phyloP scores from a whole-genome alignment of 768 basidiomycete genomes.

The Macrocybe gigantea region DNA sequence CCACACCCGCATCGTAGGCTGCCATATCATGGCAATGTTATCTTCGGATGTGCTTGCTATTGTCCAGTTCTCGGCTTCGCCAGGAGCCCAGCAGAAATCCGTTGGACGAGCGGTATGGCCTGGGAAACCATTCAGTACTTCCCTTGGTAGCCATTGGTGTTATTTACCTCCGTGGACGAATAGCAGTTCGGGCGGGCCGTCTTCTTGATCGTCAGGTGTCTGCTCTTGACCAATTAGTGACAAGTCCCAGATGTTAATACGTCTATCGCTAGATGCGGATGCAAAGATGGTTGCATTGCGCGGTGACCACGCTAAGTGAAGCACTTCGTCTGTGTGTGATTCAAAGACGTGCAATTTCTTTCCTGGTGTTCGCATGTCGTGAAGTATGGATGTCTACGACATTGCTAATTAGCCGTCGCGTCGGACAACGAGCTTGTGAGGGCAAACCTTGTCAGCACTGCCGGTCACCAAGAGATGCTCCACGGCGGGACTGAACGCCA shows the following conservation, averaged over 20 bases:
- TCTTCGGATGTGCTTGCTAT: conserved; percentile 89
- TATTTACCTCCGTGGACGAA: conserved; percentile 90
- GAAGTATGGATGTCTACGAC: conserved; percentile 74
- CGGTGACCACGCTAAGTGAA: conserved; percentile 94
- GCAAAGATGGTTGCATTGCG: conserved; percentile 90
- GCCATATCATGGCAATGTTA: conserved; percentile 97
- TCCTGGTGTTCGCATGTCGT: conserved; percentile 74
- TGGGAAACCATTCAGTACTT: conserved; percentile 16
- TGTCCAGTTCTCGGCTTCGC: conserved; percentile 77
- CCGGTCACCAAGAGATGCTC: conserved; percentile 84
- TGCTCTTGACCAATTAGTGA: conserved; percentile 91
- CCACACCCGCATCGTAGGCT: conserved; percentile 92
- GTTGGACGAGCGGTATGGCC: conserved; percentile 87
- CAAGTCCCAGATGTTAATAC: conserved; percentile 95
- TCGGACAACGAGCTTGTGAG: not conserved
- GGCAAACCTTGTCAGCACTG: conserved; percentile 82
- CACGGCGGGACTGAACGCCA: conserved; percentile 81
- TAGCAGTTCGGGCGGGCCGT: conserved; percentile 93
- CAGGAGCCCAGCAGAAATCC: conserved; percentile 96
- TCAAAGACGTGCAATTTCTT: conserved; percentile 87
- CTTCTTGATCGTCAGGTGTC: conserved; percentile 96
- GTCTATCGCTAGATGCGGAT: conserved; percentile 88
- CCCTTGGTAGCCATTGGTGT: not conserved
- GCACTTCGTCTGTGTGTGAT: conserved; percentile 90
- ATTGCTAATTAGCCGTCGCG: not conserved